These are phyloP conservation scores for Aspergillus sergii DNA, from an alignment of 2,329 filamentous ascomycete genomes.

Conservation along the genomic window DNA sequence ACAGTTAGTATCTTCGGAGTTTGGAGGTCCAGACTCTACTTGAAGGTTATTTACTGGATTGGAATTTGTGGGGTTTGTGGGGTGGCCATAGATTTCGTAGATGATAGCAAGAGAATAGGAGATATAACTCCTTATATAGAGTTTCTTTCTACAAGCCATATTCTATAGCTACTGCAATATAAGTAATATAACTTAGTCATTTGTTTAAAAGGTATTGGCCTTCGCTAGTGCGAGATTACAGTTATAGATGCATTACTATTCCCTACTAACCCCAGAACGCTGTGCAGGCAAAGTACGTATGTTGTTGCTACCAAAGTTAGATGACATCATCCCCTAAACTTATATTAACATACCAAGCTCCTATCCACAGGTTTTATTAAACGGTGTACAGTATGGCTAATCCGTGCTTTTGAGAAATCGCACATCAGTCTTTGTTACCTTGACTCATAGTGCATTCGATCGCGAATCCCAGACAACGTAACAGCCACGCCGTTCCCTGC, in stretches of 20 bases:
- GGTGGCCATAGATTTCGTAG: not conserved
- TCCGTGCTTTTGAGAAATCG: not conserved
- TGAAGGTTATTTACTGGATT: too few relatives aligned
- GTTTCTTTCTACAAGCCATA: too few relatives aligned
- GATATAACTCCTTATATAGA: not conserved
- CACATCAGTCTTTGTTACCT: not conserved
- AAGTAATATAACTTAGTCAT: too few relatives aligned
- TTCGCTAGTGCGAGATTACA: too few relatives aligned
- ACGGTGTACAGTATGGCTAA: not conserved
- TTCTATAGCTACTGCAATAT: too few relatives aligned
- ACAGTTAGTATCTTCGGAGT: not conserved
- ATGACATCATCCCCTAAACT: too few relatives aligned
- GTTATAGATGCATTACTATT: too few relatives aligned
- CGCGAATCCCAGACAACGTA: conserved; percentile 15
- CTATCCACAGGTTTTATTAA: not conserved
- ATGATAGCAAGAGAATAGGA: not conserved
- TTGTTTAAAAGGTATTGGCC: too few relatives aligned
- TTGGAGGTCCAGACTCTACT: not conserved
- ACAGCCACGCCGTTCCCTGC: conserved; percentile 9
- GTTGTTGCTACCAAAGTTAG: too few relatives aligned
- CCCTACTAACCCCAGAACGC: too few relatives aligned
- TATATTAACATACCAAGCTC: not conserved
- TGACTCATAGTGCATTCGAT: conserved; percentile 5
- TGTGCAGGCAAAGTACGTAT: too few relatives aligned
- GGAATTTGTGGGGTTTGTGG: not conserved